Base-by-base conservation (phyloP, 495 filamentous ascomycete genomes). In the Delitschia confertaspora region DNA sequence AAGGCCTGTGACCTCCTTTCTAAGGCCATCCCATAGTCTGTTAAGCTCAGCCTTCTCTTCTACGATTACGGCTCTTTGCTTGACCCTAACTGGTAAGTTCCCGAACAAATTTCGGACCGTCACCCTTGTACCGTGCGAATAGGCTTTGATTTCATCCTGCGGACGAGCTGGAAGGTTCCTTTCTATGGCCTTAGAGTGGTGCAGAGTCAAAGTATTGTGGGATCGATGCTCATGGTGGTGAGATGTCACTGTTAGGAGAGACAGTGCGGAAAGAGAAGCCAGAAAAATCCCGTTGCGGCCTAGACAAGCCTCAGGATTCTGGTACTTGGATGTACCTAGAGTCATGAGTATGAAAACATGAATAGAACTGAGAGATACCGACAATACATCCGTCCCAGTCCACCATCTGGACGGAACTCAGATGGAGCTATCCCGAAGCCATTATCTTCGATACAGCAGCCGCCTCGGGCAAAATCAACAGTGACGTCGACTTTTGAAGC, bases 1-100 rank as follows among this genome's bases (percentile, higher is more conserved):
- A 1, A 93, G 51, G 3, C 76, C 73, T 13, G 79, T 70, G 7
- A 85, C 53, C 2, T 59, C 54, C 30, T 67, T 71, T 52, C 72
- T 75, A 18, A 95, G 64, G 1, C 66, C 62, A 10, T 84, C 76
- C 80, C 85, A 89, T 38, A 83, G 73, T 40, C 72, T 72, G 21
- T 88, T 81, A 2, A 76, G 45, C 32, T 82, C 74, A 8, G 71
- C 64, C 2, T 68, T 66, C 38, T 62, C 66, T 38, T 71, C 62
- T 9, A 66, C 50, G 33, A 59, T 42, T 3, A 69, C 54, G 8
- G 74, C 70, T 52, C 87, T 73, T 55, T 83, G 83, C 63, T 91
- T 94, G 16, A 95, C 80, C n/a, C 93, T 81, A 8, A 98, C 91
- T 1, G 91, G 91, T 80, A 98, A 88, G 35, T 85, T 88, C 1